Percentiles rank a stretch among this genome's conserved stretches.
Conservation (phyloP, 148 eudicot genomes). For the Euryodendron excelsum region DNA sequence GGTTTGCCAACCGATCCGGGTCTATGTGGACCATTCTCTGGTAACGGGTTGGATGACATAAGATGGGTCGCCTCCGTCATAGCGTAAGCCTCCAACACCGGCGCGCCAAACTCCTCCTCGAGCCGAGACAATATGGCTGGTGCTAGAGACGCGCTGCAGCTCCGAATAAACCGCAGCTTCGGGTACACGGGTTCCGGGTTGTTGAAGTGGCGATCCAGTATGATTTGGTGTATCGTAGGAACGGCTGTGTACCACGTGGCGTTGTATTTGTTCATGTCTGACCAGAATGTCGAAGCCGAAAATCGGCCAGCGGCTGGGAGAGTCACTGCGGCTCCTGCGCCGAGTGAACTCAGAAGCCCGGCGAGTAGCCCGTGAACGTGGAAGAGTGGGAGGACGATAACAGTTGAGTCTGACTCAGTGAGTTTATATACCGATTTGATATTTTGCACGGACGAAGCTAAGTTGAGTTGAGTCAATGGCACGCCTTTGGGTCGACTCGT, state of each 20-base stretch:
- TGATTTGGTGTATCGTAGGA: conserved; percentile 92
- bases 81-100: conserved; percentile 96
- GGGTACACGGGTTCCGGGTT: conserved; percentile 72
- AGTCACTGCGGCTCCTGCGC: conserved; percentile 70
- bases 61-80: conserved; percentile 94
- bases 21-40: conserved; percentile 67
- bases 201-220: conserved; percentile 63
- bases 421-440: conserved; percentile 68
- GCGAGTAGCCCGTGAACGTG: conserved; percentile 87
- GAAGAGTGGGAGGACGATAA: conserved; percentile 81
- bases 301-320: conserved; percentile 81
- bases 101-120: conserved; percentile 80
- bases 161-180: conserved; percentile 77
- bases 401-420: conserved; percentile 78
- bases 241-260: conserved; percentile 99
- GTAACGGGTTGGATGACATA: conserved; percentile 88
- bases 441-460: conserved; percentile 65
- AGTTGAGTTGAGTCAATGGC: conserved; percentile 71
- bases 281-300: conserved; percentile 88
- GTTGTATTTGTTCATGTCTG: conserved; percentile 56
- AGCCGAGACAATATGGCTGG: conserved; percentile 60
- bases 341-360: conserved; percentile 68
- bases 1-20: conserved; percentile 85
- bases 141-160: conserved; percentile 87
- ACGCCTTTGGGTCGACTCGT: conserved; percentile 98